These are phyloP conservation scores for Globisporangium paddicum DNA, from an alignment of 352 stramenopile genomes.

Conservation along the genomic window DNA sequence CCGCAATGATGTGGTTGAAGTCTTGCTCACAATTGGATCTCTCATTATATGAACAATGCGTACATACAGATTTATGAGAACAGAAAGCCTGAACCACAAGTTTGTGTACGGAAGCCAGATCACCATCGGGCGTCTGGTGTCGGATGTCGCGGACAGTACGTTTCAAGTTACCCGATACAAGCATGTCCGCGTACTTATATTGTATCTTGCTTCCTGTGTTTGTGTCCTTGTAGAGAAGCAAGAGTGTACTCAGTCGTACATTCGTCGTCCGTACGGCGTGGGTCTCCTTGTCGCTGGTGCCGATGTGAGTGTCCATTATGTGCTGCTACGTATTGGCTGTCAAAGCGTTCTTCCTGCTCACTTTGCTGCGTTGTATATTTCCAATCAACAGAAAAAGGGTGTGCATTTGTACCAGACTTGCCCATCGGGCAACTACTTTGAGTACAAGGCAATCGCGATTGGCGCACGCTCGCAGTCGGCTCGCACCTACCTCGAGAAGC, in stretches of 20 bases:
- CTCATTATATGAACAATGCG: too few relatives aligned
- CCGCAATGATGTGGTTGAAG: constrained; percentile 1
- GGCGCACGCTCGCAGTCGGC: constrained; percentile 95
- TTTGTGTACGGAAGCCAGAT: constrained; percentile 98
- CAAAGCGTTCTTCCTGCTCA: constrained; percentile 4
- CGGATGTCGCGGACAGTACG: constrained; percentile 94
- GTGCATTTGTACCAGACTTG: constrained; percentile 98
- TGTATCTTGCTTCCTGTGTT: background rate
- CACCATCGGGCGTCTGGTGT: constrained; percentile 92
- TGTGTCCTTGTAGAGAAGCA: constrained; percentile 86
- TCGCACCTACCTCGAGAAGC: constrained; percentile 99
- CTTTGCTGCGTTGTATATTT: constrained; percentile 10
- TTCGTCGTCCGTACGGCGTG: constrained; percentile 97
- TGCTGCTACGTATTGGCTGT: background rate
- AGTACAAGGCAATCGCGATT: constrained; percentile 98
- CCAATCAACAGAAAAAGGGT: constrained; percentile 86
- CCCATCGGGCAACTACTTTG: constrained; percentile 98
- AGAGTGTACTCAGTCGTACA: constrained; percentile 98
- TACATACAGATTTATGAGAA: constrained; percentile 90
- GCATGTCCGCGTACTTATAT: background rate
- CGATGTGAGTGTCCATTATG: constrained; percentile 49
- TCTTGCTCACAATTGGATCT: constrained; percentile 3
- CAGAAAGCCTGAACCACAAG: constrained; percentile 99
- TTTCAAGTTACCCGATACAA: background rate
- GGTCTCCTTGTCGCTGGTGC: constrained; percentile 94